A percentile compares a stretch with the other conserved stretches of the same genome.
phyloP scores from a whole-genome alignment of 2,329 filamentous ascomycete species.

The Fusarium torulosum region DNA sequence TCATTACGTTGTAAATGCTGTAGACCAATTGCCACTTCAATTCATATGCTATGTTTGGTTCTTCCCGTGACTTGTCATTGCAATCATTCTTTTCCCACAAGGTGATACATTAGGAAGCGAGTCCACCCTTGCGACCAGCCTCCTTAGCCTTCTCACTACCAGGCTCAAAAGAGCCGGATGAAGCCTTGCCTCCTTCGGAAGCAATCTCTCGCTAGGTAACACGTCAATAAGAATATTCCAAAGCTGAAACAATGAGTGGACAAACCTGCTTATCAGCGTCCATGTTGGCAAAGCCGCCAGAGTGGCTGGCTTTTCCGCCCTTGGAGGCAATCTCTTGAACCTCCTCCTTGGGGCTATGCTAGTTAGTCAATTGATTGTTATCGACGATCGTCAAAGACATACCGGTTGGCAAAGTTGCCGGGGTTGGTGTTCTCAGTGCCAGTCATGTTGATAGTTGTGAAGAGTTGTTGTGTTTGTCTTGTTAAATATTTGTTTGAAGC shows the following conservation, averaged over 20 bases:
- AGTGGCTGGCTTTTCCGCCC: constrained; percentile 56
- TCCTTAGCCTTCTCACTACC: constrained; percentile 65
- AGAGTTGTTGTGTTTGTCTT: not conserved
- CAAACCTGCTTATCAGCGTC: constrained; percentile 57
- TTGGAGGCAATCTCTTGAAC: constrained; percentile 58
- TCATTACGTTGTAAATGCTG: too few species aligned
- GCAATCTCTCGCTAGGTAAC: constrained; percentile 61
- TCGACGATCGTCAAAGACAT: not conserved
- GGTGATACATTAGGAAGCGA: constrained; percentile 18
- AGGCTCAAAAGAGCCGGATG: constrained; percentile 65
- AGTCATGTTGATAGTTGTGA: constrained; percentile 29
- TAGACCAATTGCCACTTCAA: not conserved
- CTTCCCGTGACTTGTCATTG: not conserved
- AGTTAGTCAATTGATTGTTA: not conserved
- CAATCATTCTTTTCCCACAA: not conserved
- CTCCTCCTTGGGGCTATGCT: constrained; percentile 57
- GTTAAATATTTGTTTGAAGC: not conserved
- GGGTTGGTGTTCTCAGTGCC: constrained; percentile 45
- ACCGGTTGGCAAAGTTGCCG: constrained; percentile 50
- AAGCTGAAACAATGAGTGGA: constrained; percentile 45
- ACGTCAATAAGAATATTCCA: not conserved
- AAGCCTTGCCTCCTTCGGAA: constrained; percentile 66
- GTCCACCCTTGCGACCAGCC: constrained; percentile 67
- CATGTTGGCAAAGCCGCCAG: constrained; percentile 57
- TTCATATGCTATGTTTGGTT: not conserved